Base-by-base conservation (phyloP, 495 filamentous ascomycete genomes). In the Hypoxylon subgilvum region DNA sequence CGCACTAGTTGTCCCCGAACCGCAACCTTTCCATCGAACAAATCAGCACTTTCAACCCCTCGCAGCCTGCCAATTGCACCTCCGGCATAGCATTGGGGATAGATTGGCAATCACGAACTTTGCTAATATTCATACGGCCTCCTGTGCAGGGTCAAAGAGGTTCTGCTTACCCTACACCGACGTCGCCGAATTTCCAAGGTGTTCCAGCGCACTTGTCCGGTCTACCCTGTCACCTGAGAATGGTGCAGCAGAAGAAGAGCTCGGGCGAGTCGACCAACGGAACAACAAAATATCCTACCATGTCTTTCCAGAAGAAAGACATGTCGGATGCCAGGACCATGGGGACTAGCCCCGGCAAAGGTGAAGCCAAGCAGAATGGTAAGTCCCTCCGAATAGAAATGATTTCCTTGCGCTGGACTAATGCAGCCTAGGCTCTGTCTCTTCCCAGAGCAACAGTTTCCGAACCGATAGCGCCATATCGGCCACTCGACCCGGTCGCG, bases 391-490 rank as follows among this genome's bases (percentile, higher is more conserved):
- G 13, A 6, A 14, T 35, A 16, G 18, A 25, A 8, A 22, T 27
- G 8, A 18, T 35, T 6, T 13, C 31, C 14, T 18, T 21, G 9
- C 39, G 7, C 32, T 7, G 25, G 25, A 28, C 53, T 65, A 43
- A 69, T 44, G 27, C 4, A 17, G 8, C 16, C 8, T 14, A 53
- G 47, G 28, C 39, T 79, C 77, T 74, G 28, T 60, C 74, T 41
- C 49, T 78, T 38, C 54, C 3, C 61, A 52, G 31, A 52, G 50
- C 21, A 81, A 76, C 4, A n/a, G n/a, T n/a, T 96, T 98, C 76
- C 85, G 86, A 51, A 97, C 92, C 0, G 94, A 98, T 71, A 74
- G 82, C 31, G 91, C 96, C 58, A 97, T 98, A 43, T 92, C 94
- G 6, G 87, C 87, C 40, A 82, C 85, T 51, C 81, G 85, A 32